phyloP scores from a whole-genome alignment of 2,329 filamentous ascomycete genomes.

The Cordyceps tenuipes region DNA sequence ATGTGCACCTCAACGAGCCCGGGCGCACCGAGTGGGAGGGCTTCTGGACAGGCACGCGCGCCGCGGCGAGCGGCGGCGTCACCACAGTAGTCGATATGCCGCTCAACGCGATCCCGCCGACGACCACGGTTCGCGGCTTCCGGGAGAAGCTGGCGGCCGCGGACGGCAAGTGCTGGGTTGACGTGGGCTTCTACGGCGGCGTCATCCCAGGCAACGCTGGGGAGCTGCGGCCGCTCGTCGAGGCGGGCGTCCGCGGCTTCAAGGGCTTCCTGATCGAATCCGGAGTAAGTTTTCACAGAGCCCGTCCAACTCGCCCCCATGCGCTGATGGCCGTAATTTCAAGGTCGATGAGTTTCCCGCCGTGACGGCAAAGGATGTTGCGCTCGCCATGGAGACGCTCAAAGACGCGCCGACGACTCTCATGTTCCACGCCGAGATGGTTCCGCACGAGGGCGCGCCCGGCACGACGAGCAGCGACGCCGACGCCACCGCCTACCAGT shows the following conservation, averaged over 20 bases:
- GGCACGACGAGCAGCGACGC: constrained; percentile 70
- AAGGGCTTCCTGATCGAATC: constrained; percentile 97
- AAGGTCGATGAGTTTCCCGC: constrained; percentile 94
- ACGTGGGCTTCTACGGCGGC: constrained; percentile 97
- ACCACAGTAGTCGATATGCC: constrained; percentile 98
- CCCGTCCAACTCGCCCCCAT: not conserved
- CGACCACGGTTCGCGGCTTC: constrained; percentile 76
- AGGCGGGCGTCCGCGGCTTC: constrained; percentile 85
- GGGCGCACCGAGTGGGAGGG: constrained; percentile 98
- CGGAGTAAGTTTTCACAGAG: constrained; percentile 57
- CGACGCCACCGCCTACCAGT: constrained; percentile 69
- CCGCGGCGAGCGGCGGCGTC: constrained; percentile 89
- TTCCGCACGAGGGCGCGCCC: constrained; percentile 74
- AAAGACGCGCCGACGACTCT: constrained; percentile 77
- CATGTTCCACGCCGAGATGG: constrained; percentile 99
- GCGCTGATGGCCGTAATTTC: constrained; percentile 9
- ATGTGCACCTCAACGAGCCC: constrained; percentile 96
- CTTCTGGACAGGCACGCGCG: constrained; percentile 88
- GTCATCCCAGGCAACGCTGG: constrained; percentile 81
- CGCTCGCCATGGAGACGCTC: constrained; percentile 70
- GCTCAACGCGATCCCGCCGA: constrained; percentile 91
- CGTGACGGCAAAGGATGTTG: constrained; percentile 71
- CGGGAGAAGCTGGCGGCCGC: constrained; percentile 80
- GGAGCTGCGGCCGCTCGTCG: constrained; percentile 71
- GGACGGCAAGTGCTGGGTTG: constrained; percentile 87